phyloP scores from a whole-genome alignment of 2,329 filamentous ascomycete species.

The Grosmannia huntii region DNA sequence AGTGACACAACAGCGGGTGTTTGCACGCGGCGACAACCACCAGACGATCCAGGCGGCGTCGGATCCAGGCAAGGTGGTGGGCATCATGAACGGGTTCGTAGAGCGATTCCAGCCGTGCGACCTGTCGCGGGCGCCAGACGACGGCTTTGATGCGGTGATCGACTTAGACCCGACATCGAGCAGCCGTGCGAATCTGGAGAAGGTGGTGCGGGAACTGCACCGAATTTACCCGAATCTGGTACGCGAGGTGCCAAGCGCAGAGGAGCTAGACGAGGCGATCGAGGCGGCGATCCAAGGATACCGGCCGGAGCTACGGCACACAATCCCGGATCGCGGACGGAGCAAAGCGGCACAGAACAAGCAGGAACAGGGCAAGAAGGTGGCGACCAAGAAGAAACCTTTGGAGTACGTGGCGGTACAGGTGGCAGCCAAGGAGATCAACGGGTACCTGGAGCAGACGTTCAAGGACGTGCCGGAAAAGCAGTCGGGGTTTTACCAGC shows the following conservation, averaged over 20 bases:
- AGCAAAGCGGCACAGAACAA: conserved; percentile 22
- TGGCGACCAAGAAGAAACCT: conserved; percentile 28
- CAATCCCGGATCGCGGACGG: conserved; percentile 48
- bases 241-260: conserved; percentile 52
- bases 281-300: conserved; percentile 64
- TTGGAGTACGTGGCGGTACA: conserved; percentile 46
- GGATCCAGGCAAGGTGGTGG: conserved; percentile 58
- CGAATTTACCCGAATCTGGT: conserved; percentile 68
- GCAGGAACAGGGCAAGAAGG: conserved; percentile 20
- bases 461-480: conserved; percentile 46
- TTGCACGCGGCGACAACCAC: conserved; percentile 86
- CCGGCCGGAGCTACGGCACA: conserved; percentile 61
- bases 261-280: conserved; percentile 71
- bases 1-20: conserved; percentile 65
- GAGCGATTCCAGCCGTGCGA: conserved; percentile 71
- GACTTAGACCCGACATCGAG: conserved; percentile 64
- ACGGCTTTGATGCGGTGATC: conserved; percentile 72
- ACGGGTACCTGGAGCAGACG: conserved; percentile 49
- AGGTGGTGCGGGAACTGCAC: conserved; percentile 57
- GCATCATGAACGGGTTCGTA: conserved; percentile 93
- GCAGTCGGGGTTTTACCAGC: conserved; percentile 56
- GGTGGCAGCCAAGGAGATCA: conserved; percentile 29
- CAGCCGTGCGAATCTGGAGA: conserved; percentile 81
- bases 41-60: conserved; percentile 89
- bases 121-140: conserved; percentile 54